phyloP scores from a whole-genome alignment of 192 early-diverging fungal species.

The Mortierella claussenii region DNA sequence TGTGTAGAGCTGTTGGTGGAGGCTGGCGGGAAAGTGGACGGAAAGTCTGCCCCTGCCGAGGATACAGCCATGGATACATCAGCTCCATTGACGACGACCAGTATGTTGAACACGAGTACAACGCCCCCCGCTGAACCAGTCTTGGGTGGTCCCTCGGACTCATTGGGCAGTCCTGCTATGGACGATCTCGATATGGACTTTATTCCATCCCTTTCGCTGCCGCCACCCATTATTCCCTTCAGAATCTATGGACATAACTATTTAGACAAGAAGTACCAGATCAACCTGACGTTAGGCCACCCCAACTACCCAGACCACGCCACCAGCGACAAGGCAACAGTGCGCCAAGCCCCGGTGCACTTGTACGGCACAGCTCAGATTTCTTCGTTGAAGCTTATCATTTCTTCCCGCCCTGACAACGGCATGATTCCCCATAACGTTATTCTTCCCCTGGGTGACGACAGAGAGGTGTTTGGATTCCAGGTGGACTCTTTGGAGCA shows the following conservation, averaged over 20 bases:
- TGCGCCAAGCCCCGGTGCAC: slow-evolving; percentile 62
- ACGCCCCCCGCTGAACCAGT: slow-evolving; percentile 19
- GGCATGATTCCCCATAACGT: slow-evolving; percentile 92
- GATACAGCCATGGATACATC: slow-evolving; percentile 33
- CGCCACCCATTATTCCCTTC: slow-evolving; percentile 98
- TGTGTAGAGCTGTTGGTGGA: slow-evolving; percentile 82
- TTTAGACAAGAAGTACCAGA: slow-evolving; percentile 87
- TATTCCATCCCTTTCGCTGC: slow-evolving; percentile 93
- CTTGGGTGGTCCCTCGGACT: slow-evolving; percentile 9
- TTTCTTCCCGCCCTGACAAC: slow-evolving; percentile 87
- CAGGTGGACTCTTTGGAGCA: slow-evolving; percentile 79
- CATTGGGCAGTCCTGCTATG: slow-evolving; percentile 37
- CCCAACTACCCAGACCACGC: slow-evolving; percentile 48
- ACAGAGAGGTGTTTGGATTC: slow-evolving; percentile 84
- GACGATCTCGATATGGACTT: slow-evolving; percentile 84
- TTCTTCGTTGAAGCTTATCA: slow-evolving; percentile 88
- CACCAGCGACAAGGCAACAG: slow-evolving; percentile 14
- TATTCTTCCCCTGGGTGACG: slow-evolving; percentile 89
- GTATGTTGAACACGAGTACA: slow-evolving; percentile 20
- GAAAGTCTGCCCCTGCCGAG: slow-evolving; percentile 13
- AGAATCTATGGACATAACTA: slow-evolving; percentile 99
- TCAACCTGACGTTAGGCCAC: slow-evolving; percentile 80
- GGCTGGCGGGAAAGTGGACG: slow-evolving; percentile 61
- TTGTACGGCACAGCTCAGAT: slow-evolving; percentile 71
- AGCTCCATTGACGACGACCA: slow-evolving; percentile 21